Conservation (phyloP, 352 stramenopile genomes). For the Phytopythium chamaehyphon region DNA sequence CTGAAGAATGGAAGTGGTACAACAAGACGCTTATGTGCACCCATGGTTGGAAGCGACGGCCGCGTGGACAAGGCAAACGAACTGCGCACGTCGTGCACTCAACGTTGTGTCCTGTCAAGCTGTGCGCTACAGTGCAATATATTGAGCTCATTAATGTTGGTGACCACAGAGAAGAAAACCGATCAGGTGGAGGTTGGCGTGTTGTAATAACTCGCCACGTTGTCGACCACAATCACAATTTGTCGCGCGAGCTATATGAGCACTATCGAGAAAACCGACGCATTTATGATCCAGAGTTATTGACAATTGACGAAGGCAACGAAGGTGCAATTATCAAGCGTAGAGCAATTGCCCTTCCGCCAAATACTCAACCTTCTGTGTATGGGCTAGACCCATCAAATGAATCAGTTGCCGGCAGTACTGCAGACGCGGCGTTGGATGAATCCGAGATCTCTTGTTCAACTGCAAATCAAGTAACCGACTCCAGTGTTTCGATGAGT, state of each 20-base stretch:
- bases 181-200: constrained; percentile 31
- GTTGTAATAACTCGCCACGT: constrained; percentile 77
- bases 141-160: constrained; percentile 11
- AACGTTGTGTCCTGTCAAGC: constrained; percentile 67
- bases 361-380: too few species aligned
- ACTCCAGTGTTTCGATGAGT: too few species aligned
- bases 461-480: too few species aligned
- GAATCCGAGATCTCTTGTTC: too few species aligned
- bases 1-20: constrained; percentile 73
- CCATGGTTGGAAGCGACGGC: constrained; percentile 79
- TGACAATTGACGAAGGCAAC: constrained; percentile 49
- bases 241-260: constrained; percentile 67
- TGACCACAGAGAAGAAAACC: background rate
- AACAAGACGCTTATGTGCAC: constrained; percentile 79
- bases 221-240: constrained; percentile 75
- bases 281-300: constrained; percentile 71
- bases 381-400: too few species aligned
- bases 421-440: too few species aligned
- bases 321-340: constrained; percentile 20
- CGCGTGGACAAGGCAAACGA: constrained; percentile 59
- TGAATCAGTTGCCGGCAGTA: too few species aligned
- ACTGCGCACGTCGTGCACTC: constrained; percentile 59
- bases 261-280: constrained; percentile 76
- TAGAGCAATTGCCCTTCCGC: constrained; percentile 4
- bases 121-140: constrained; percentile 74